Conservation (phyloP, 2,329 filamentous ascomycete genomes). For the Alternaria novae-zelandiae region DNA sequence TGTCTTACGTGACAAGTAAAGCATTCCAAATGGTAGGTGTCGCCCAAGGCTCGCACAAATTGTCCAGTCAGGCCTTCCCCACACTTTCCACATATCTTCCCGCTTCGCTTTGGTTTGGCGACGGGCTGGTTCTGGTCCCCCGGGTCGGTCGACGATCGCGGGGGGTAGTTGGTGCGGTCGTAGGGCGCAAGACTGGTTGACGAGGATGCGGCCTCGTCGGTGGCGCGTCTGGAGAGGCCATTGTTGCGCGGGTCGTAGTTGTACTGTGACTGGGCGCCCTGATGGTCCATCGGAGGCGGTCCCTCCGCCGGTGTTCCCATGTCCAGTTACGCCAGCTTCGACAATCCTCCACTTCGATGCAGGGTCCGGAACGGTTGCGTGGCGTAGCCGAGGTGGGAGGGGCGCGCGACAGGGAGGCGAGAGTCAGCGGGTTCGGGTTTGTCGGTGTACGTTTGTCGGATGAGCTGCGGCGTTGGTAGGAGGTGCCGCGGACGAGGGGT, state of each 20-base stretch:
- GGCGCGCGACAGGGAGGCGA: conserved; percentile 11
- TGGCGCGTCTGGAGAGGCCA: conserved; percentile 39
- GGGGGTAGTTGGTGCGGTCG: conserved; percentile 28
- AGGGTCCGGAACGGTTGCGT: conserved; percentile 3
- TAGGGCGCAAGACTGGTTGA: conserved; percentile 33
- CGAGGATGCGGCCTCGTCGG: conserved; percentile 35
- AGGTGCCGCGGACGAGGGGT: neutral
- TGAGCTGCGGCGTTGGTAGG: neutral
- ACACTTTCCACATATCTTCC: conserved; percentile 76
- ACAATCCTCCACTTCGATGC: conserved; percentile 2
- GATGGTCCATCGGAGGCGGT: conserved; percentile 43
- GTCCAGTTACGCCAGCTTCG: conserved; percentile 35
- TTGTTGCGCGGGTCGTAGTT: conserved; percentile 41
- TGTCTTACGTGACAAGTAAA: conserved; percentile 86
- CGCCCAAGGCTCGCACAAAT: conserved; percentile 91
- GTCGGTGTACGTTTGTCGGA: conserved; percentile 2
- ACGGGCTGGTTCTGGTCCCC: conserved; percentile 29
- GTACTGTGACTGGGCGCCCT: conserved; percentile 34
- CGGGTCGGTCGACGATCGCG: conserved; percentile 40
- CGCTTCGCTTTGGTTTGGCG: conserved; percentile 41
- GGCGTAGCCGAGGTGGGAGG: conserved; percentile 14
- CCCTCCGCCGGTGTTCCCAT: conserved; percentile 47
- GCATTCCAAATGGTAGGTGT: conserved; percentile 96
- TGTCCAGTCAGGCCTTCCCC: conserved; percentile 87
- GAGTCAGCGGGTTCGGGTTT: neutral